Base-by-base conservation (phyloP, 176 grass and related monocot genomes). In the Chloris gayana region DNA sequence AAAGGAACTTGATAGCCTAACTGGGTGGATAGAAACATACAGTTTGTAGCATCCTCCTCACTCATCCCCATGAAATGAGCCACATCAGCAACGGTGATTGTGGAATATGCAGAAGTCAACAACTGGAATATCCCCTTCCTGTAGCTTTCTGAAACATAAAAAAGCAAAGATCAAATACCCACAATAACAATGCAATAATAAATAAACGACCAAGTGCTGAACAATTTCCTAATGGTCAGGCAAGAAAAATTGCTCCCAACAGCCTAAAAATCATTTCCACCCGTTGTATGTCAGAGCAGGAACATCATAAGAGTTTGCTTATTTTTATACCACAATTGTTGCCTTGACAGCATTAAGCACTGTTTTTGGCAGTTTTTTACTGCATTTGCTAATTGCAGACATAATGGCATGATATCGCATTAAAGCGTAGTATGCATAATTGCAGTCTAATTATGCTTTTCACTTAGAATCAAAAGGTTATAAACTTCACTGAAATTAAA, bases 81-180 rank as follows among this genome's bases (percentile, higher is more conserved):
- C 77, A 89, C 84, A 83, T 99, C 93, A 39, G 80, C 83, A 68
- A 90, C 70, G 2, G 37, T 85, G 54, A 96, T 96, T 57, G 93
- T 96, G 49, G 93, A 93, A 91, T 99, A 99, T 11, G 97, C 93
- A 87, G 83, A 82, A 71, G 83, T 93, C 75, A 99, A 77, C 57
- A 99, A 79, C 82, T 93, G 84, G 80, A 99, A 96, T 86, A 96
- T 93, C 91, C 86, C 93, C 77, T 89, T 95, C 70, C 85, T 96
- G 82, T 93, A 99, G 80, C 87, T 99, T 82, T 99, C 97, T 99
- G 80, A 70, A 73, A 15, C 27, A 88, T 61, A 9, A 59, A 68
- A 27, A 72, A 70, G 82, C 38, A 15, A 67, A 77, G 32, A 66
- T 33, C 4, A 24, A 24, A 85, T 32, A 41, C 25, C 3, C 14